phyloP scores from a whole-genome alignment of 805 yeast species.

The Crinitomyces ghanaensis region DNA sequence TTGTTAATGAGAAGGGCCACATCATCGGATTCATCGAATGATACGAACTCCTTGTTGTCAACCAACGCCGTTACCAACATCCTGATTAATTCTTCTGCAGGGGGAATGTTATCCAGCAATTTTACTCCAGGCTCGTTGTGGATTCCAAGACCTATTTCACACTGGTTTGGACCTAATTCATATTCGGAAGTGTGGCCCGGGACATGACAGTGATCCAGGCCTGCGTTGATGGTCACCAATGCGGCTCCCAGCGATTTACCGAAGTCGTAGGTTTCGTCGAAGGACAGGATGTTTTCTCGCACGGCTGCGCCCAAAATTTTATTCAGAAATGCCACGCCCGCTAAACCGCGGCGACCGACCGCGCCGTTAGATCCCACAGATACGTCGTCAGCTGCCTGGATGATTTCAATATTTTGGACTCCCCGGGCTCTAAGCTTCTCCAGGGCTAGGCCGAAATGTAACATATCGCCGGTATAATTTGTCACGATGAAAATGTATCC shows the following conservation, averaged over 20 bases:
- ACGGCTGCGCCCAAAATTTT: slow-evolving; percentile 68
- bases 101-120: slow-evolving; percentile 53
- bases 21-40: slow-evolving; percentile 50
- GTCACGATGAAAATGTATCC: slow-evolving; percentile 74
- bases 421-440: slow-evolving; percentile 77
- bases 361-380: slow-evolving; percentile 76
- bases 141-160: slow-evolving; percentile 88
- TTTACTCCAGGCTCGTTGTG: slow-evolving; percentile 86
- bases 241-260: slow-evolving; percentile 80
- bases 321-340: slow-evolving; percentile 80
- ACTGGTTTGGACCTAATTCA: slow-evolving; percentile 44
- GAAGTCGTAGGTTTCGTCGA: slow-evolving; percentile 57
- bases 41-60: slow-evolving; percentile 72
- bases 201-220: slow-evolving; percentile 75
- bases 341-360: slow-evolving; percentile 88
- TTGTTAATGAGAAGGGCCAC: slow-evolving; percentile 66
- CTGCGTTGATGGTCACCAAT: slow-evolving; percentile 63
- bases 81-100: slow-evolving; percentile 45
- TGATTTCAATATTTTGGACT: slow-evolving; percentile 46
- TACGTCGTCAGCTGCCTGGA: slow-evolving; percentile 79
- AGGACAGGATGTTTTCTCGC: slow-evolving; percentile 26
- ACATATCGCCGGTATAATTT: slow-evolving; percentile 86
- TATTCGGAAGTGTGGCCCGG: slow-evolving; percentile 50
- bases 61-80: slow-evolving; percentile 48
- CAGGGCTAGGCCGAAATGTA: slow-evolving; percentile 82